Evolutionary conservation across 306 rosid species (phyloP), one percentile per base, ranked within the genome.

Genomic region (Cicer arietinum): DNA sequence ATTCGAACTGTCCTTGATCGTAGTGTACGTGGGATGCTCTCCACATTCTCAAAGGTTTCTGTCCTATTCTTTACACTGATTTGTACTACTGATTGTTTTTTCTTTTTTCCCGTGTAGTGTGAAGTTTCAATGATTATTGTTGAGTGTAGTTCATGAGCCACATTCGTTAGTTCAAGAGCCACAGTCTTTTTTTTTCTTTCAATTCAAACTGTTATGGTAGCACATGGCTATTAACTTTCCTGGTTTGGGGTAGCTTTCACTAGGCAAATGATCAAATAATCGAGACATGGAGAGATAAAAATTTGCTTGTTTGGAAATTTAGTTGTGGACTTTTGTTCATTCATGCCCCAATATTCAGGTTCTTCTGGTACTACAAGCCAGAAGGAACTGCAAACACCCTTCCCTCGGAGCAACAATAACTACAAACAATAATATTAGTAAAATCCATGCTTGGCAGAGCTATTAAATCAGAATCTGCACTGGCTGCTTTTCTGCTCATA

Each of bases 11-110:
- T 87, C 45, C 85, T 94, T 73, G 91, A 89, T 77, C 73, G 80
- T 25, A 90, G 86, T 52, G 81, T 87, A 22, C 98, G 97, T 1
- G 98, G 96, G 46, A 83, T 79, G 80, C 97, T 94, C 78, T 94
- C 98, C 7, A 87, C 97, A 17, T 62, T 87, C 81, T 94, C 97
- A 1, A 89, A 85, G 96, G 98, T 91, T 80, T 65, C 48, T 69
- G 64, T 48, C 1, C 75, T 80, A 75, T 70, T 70, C 64, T 46
- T 48, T 59, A 61, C n/a, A 46, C 8, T 68, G 41, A 57, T 10
- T 70, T 69, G 37, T 17, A 10, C 6, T 12, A 8, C 22, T 52
- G 79, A 45, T 59, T 43, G 70, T 18, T 46, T 58, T 43, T 44
- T 14, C 14, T 2, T 67, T 67, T 46, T 44, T 10, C 14, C 8